Conservation (phyloP, 1,139 yeast species). For the Yamadazyma sp. region DNA sequence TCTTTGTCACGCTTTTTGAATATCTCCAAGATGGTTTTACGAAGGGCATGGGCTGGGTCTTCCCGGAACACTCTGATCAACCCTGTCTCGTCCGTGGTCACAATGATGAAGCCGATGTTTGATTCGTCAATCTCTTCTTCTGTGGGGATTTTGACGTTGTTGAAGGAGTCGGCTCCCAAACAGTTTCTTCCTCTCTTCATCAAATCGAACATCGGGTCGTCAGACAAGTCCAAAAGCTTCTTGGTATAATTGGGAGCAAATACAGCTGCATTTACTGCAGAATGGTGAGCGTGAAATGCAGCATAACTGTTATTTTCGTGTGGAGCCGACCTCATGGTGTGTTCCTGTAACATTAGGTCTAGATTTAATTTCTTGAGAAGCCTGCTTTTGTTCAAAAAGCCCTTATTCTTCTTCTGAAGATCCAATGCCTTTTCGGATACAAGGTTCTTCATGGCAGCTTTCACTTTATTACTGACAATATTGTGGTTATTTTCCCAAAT, state of each 20-base stretch:
- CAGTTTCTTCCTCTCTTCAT: constrained; percentile 25
- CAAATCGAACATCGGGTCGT: constrained; percentile 76
- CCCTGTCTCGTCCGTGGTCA: constrained; percentile 78
- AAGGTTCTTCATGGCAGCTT: constrained; percentile 34
- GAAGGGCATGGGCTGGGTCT: constrained; percentile 56
- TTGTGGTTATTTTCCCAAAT: constrained; percentile 60
- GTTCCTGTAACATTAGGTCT: constrained; percentile 22
- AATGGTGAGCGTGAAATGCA: constrained; percentile 75
- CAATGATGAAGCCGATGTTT: constrained; percentile 51
- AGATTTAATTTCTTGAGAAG: constrained; percentile 26
- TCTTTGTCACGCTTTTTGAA: constrained; percentile 13
- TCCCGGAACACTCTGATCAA: constrained; percentile 75
- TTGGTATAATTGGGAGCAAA: constrained; percentile 79
- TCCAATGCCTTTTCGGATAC: constrained; percentile 38
- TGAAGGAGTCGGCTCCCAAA: constrained; percentile 1
- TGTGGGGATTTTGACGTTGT: constrained; percentile 7
- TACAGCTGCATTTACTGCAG: constrained; percentile 70
- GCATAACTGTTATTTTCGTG: constrained; percentile 57
- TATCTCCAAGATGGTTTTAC: constrained; percentile 23
- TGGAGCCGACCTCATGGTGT: constrained; percentile 31
- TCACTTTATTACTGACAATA: constrained; percentile 39
- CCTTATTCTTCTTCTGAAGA: constrained; percentile 31
- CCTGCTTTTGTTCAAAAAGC: constrained; percentile 34
- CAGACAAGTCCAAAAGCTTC: constrained; percentile 65
- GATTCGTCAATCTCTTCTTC: constrained; percentile 21